phyloP scores from a whole-genome alignment of 176 grass and related monocot species.

The Cymbopogon citratus region DNA sequence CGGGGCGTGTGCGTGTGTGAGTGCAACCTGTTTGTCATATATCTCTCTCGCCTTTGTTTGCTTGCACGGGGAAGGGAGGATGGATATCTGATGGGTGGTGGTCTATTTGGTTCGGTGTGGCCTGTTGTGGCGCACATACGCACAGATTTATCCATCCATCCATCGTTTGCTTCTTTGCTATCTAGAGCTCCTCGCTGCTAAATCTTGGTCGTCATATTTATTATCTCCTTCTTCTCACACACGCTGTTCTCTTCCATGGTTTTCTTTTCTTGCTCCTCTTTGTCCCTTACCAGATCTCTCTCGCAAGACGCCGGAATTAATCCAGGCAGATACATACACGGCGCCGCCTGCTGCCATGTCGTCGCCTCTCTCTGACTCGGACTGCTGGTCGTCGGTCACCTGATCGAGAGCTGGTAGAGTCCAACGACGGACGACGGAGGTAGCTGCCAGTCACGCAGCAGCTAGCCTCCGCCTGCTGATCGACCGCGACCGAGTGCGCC shows the following conservation, averaged over 20 bases:
- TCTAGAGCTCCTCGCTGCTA: not conserved
- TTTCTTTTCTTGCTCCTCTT: not conserved
- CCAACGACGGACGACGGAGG: not conserved
- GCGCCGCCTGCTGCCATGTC: constrained; percentile 10
- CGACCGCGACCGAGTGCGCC: not conserved
- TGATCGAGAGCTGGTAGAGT: not conserved
- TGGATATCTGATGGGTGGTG: not conserved
- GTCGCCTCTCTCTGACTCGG: constrained; percentile 30
- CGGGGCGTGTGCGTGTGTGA: constrained; percentile 13
- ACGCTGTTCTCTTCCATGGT: not conserved
- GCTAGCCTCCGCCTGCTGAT: not conserved
- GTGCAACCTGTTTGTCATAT: constrained; percentile 47
- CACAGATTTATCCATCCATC: not conserved
- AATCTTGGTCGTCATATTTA: not conserved
- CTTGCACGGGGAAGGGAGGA: constrained; percentile 9
- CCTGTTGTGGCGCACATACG: not conserved
- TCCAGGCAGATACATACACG: constrained; percentile 3
- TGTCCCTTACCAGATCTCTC: constrained; percentile 45
- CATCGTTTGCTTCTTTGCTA: not conserved
- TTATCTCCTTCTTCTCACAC: constrained; percentile 24
- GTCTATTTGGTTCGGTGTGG: constrained; percentile 3
- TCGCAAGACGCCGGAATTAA: constrained; percentile 26
- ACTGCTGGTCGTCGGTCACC: constrained; percentile 29
- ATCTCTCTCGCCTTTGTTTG: constrained; percentile 42
- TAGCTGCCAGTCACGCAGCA: not conserved